These are phyloP conservation scores for Cyclotella kingstonii DNA, from an alignment of 108 stramenopile species.

Conservation along the genomic window DNA sequence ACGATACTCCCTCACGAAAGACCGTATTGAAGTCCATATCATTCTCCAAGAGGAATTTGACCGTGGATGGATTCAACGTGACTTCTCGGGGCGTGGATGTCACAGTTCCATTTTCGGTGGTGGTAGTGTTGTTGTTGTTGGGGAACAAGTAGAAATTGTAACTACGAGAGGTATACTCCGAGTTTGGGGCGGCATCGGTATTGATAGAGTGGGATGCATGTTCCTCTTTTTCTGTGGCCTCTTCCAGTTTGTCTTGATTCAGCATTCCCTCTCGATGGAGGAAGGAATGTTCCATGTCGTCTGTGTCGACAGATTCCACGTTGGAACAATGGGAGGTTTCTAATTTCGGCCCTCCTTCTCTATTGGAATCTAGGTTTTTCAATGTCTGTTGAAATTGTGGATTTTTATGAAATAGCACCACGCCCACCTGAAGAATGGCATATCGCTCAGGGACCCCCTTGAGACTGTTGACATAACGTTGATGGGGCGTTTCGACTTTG, in stretches of 20 bases:
- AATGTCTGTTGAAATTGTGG: not conserved
- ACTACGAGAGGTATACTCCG: constrained; percentile 39
- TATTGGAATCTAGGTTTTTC: not conserved
- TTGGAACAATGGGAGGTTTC: too few relatives aligned
- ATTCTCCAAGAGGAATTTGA: constrained; percentile 66
- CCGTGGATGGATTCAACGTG: constrained; percentile 58
- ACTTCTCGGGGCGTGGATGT: constrained; percentile 42
- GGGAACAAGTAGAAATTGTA: constrained; percentile 87
- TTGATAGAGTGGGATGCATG: constrained; percentile 1
- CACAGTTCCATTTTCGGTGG: not conserved
- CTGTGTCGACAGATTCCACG: constrained; percentile 3
- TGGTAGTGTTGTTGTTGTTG: not conserved
- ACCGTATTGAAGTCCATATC: constrained; percentile 69
- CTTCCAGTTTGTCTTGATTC: constrained; percentile 42
- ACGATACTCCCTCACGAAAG: constrained; percentile 65
- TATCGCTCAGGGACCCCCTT: constrained; percentile 71
- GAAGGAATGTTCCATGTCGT: constrained; percentile 35
- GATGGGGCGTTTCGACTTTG: constrained; percentile 62
- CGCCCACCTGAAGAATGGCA: constrained; percentile 73
- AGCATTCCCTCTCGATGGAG: constrained; percentile 44
- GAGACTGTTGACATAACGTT: constrained; percentile 43
- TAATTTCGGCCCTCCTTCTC: not conserved
- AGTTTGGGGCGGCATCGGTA: not conserved
- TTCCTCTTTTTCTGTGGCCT: constrained; percentile 38
- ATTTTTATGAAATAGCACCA: constrained; percentile 70